Evolutionary conservation across 2,329 filamentous ascomycete genomes (phyloP), one percentile per base, ranked within the genome.

Genomic region (Chaetothyriales sp.): DNA sequence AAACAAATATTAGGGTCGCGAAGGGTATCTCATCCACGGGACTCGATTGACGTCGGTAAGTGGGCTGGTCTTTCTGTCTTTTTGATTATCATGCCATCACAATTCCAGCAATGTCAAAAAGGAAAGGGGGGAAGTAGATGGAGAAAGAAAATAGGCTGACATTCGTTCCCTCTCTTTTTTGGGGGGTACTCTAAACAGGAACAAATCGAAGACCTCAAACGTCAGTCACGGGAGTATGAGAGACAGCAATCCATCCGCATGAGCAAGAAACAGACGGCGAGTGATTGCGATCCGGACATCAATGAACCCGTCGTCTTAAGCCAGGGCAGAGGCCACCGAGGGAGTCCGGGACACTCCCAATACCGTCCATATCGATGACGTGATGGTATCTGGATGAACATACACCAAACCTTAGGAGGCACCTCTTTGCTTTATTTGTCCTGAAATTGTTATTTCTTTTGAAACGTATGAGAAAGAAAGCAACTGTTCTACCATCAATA

Each of bases 151-250:
- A 4, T 48, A 37, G 43, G 56, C 54, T 55, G 58, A 48, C 33
- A 15, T 13, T 40, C 15, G 4, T 15, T 5, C 33, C 33, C 5
- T 15, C 13, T 15, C 13, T 15, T 5, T 40, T 15, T 40, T 40
- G 2, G 4, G n/a, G 2, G 4, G n/a, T 18, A 46, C 7, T 46
- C 19, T 49, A 9, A 51, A 10, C 54, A 74, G 72, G 66, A 70
- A 61, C 72, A 74, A 70, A 74, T 74, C 54, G 68, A 73, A 53
- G 72, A 74, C 54, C 64, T 74, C n/a, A 66, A 66, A 48, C 61
- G 63, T 25, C 69, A 73, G 64, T 73, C 71, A 9, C 62, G 67
- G 49, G 69, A 73, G 56, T 74, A 74, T 57, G 72, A 74, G 58
- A 65, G 64, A 48, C 70, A 73, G 54, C 70, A 72, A 53, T 68